Conservation (phyloP, 225 moss, liverwort and hornwort species). For the Marchantia polymorpha region DNA sequence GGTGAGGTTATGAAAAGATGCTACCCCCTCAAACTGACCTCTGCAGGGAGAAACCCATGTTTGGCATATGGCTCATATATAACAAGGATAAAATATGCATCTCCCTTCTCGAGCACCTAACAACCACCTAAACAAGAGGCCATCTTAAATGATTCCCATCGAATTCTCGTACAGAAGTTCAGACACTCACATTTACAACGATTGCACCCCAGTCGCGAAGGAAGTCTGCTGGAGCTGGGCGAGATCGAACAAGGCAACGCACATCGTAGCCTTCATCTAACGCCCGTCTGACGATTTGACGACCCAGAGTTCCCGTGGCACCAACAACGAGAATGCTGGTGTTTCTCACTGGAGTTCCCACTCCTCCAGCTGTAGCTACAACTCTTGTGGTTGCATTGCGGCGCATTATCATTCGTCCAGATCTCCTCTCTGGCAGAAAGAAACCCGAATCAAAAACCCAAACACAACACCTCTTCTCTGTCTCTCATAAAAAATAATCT, state of each 20-base stretch:
- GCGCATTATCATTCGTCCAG: slow-evolving; percentile 3
- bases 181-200: slow-evolving; percentile 71
- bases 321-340: slow-evolving; percentile 86
- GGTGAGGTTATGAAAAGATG: too few species aligned
- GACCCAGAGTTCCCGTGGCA: slow-evolving; percentile 79
- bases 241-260: slow-evolving; percentile 81
- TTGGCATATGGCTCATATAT: too few species aligned
- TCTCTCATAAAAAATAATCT: too few species aligned
- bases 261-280: slow-evolving; percentile 92
- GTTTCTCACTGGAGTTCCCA: slow-evolving; percentile 68
- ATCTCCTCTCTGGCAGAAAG: slow-evolving; percentile 17
- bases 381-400: slow-evolving; percentile 1
- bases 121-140: not conserved
- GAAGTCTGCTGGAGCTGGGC: slow-evolving; percentile 82
- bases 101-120: too few species aligned
- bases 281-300: slow-evolving; percentile 79
- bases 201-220: slow-evolving; percentile 92
- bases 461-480: too few species aligned
- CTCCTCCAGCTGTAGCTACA: slow-evolving; percentile 49
- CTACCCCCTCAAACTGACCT: too few species aligned
- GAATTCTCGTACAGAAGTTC: too few species aligned
- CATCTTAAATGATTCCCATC: too few species aligned
- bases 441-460: not conserved
- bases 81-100: too few species aligned
- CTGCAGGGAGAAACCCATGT: too few species aligned